Base-by-base conservation (phyloP, 345 rosid species). In the Citrus australasica region DNA sequence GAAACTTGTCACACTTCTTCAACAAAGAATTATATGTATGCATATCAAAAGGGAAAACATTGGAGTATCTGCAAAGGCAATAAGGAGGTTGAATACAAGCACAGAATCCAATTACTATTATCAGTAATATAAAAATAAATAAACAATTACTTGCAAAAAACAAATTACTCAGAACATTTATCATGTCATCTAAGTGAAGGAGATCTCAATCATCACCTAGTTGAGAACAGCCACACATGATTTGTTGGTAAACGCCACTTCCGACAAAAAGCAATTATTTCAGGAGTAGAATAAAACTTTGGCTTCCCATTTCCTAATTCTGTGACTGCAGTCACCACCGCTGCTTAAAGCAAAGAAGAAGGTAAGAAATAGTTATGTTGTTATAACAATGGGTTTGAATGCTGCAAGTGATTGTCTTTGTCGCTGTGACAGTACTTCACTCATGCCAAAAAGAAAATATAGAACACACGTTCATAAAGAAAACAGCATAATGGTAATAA, bases 271-370 rank as follows among this genome's bases (percentile, higher is more conserved):
- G 92, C 91, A 86, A 91, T 88, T 60, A 96, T 75, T 84, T 96
- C 93, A 51, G 98, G 91, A 79, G 99, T 94, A 68, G 99, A 89
- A 79, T 92, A 96, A 89, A 96, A 96, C 80, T 88, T 92, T 40
- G 99, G 99, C 80, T 92, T 91, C 77, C 98, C 97, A 66, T 88
- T 85, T 76, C 98, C 97, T 78, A 96, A 83, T 82, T 94, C 98
- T 10, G 99, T 87, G 79, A 94, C 94, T 27, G 99, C 98, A 3
- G 99, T 96, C 87, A 96, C 98, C 72, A 96, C 99, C 77, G 75
- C 99, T 96, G 91, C 83, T 82, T 68, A 69, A 89, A 76, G 64
- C 56, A 84, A 77, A 53, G 77, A 60, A 77, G 78, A 37, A 35
- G 33, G 58, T 71, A 62, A 78, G 71, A 70, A 66, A 75, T 75